A percentile compares a stretch with the other conserved stretches of the same genome.
Conservation (phyloP, 257 asterid genomes). For the Buddleja alternifolia region DNA sequence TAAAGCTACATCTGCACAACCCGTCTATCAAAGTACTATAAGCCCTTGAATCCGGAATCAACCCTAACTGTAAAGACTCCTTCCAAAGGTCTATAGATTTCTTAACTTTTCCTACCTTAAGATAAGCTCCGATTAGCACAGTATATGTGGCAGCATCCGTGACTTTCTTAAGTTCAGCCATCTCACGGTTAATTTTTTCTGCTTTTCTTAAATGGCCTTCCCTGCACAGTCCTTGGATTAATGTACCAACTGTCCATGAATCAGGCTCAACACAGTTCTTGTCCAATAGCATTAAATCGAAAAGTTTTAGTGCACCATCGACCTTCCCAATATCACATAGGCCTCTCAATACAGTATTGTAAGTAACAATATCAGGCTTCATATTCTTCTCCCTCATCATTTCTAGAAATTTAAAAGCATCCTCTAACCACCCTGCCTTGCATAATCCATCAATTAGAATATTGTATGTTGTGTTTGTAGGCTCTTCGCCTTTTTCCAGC, state of each 20-base stretch:
- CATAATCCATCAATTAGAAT: conserved; percentile 60
- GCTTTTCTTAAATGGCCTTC: conserved; percentile 59
- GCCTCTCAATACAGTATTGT: conserved; percentile 53
- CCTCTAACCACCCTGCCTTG: conserved; percentile 51
- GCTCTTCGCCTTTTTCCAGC: conserved; percentile 59
- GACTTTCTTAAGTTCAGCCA: conserved; percentile 40
- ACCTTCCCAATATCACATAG: conserved; percentile 58
- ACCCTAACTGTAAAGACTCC: conserved; percentile 44
- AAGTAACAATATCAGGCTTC: conserved; percentile 58
- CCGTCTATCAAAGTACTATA: conserved; percentile 56
- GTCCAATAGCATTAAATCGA: conserved; percentile 47
- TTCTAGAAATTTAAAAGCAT: conserved; percentile 55
- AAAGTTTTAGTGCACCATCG: conserved; percentile 56
- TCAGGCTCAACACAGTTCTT: conserved; percentile 46
- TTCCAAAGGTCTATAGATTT: conserved; percentile 60
- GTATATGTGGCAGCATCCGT: conserved; percentile 44
- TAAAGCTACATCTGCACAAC: conserved; percentile 50
- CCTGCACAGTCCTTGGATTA: conserved; percentile 68
- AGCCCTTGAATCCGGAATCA: conserved; percentile 49
- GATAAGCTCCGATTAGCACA: conserved; percentile 59
- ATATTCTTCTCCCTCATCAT: conserved; percentile 56
- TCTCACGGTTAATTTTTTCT: conserved; percentile 44
- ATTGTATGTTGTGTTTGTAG: conserved; percentile 52
- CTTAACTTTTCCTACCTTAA: conserved; percentile 48
- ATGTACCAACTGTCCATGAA: conserved; percentile 47